Conservation (phyloP, 2,329 filamentous ascomycete genomes). For the Fusarium virguliforme region DNA sequence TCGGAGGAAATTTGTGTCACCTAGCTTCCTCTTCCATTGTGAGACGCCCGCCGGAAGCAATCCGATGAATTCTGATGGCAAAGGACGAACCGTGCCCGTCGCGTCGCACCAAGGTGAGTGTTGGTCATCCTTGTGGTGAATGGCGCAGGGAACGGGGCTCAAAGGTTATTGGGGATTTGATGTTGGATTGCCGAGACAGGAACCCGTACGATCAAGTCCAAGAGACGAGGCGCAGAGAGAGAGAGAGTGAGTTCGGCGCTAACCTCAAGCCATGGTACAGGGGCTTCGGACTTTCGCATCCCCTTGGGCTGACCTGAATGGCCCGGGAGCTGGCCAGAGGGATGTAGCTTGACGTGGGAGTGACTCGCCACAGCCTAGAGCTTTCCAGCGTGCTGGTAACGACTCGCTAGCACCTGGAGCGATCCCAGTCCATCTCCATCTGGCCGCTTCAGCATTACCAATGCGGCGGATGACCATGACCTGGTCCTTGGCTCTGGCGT, state of each 20-base stretch:
- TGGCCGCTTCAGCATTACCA: slow-evolving; percentile 34
- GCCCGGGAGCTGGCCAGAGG: slow-evolving; percentile 26
- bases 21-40: not conserved
- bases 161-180: slow-evolving; percentile 21
- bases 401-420: slow-evolving; percentile 37
- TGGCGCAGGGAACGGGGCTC: slow-evolving; percentile 27
- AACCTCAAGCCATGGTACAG: slow-evolving; percentile 33
- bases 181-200: slow-evolving; percentile 19
- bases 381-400: slow-evolving; percentile 50
- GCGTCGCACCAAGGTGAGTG: not conserved
- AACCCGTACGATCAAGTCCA: slow-evolving; percentile 8
- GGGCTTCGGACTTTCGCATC: slow-evolving; percentile 35
- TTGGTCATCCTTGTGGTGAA: not conserved
- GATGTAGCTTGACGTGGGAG: slow-evolving; percentile 28
- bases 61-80: slow-evolving; percentile 16
- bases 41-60: slow-evolving; percentile 10
- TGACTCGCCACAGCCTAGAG: slow-evolving; percentile 39
- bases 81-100: slow-evolving; percentile 16
- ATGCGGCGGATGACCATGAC: slow-evolving; percentile 14
- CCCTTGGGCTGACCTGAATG: slow-evolving; percentile 22
- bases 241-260: slow-evolving; percentile 30
- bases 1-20: not conserved
- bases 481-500: slow-evolving; percentile 21
- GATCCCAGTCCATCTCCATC: slow-evolving; percentile 33
- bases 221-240: slow-evolving; percentile 21